A percentile compares a stretch with the other conserved stretches of the same genome.
Evolutionary conservation across 805 yeast species (phyloP).

Genomic region (Starmerella ratchasimensis): DNA sequence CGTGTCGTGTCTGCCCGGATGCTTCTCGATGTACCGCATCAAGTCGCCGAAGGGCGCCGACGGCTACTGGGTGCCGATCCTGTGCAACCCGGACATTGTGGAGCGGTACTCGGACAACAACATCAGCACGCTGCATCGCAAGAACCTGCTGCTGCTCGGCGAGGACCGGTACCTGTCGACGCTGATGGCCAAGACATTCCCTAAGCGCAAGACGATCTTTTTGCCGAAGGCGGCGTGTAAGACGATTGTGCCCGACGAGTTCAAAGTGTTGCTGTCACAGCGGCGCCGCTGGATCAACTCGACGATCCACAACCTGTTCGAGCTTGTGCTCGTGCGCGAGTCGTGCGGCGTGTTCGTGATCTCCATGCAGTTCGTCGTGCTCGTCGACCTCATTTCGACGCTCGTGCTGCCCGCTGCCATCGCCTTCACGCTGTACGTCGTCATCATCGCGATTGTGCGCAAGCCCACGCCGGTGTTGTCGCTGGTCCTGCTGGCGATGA

Average conservation of each 20-base stretch:
- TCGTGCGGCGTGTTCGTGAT: slow-evolving; percentile 90
- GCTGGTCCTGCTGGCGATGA: slow-evolving; percentile 56
- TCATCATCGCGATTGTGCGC: slow-evolving; percentile 54
- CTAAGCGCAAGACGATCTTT: slow-evolving; percentile 74
- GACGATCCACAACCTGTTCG: slow-evolving; percentile 84
- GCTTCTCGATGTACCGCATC: slow-evolving; percentile 84
- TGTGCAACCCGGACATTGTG: slow-evolving; percentile 86
- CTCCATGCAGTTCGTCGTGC: slow-evolving; percentile 85
- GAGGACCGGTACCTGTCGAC: slow-evolving; percentile 82
- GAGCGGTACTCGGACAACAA: slow-evolving; percentile 82
- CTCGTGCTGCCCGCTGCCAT: slow-evolving; percentile 81
- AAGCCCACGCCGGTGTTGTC: slow-evolving; percentile 68
- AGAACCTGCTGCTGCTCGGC: slow-evolving; percentile 72
- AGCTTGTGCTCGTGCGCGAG: slow-evolving; percentile 68
- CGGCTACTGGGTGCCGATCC: slow-evolving; percentile 83
- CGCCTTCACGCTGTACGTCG: slow-evolving; percentile 65
- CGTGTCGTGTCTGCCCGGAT: slow-evolving; percentile 91
- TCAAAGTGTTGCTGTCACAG: slow-evolving; percentile 69
- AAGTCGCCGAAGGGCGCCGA: slow-evolving; percentile 72
- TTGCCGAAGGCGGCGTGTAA: slow-evolving; percentile 86
- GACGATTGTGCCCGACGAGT: slow-evolving; percentile 75
- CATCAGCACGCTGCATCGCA: slow-evolving; percentile 68
- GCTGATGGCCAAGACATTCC: slow-evolving; percentile 76
- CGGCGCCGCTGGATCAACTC: slow-evolving; percentile 96
- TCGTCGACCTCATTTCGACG: slow-evolving; percentile 74